Percentiles rank a stretch among this genome's conserved stretches.
These are phyloP conservation scores for Ustilaginoidea virens DNA, from an alignment of 2,329 filamentous ascomycete species.

Conservation along the genomic window DNA sequence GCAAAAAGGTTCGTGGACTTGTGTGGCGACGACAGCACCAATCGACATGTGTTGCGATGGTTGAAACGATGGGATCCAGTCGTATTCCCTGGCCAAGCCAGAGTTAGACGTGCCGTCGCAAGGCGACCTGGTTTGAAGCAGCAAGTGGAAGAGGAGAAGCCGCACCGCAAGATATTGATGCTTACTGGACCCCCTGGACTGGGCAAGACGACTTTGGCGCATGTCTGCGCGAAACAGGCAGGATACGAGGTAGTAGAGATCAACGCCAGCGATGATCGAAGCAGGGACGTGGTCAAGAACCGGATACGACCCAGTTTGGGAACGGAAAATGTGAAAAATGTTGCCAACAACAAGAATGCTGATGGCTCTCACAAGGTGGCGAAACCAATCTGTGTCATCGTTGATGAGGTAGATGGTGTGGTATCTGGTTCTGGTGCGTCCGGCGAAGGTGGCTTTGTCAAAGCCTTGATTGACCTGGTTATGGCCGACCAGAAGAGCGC, in stretches of 20 bases:
- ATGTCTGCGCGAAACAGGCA: constrained; percentile 88
- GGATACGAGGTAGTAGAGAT: constrained; percentile 96
- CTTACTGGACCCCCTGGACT: constrained; percentile 84
- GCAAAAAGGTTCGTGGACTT: constrained; percentile 84
- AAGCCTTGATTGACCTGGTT: constrained; percentile 83
- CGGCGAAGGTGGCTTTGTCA: constrained; percentile 89
- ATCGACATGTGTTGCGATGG: constrained; percentile 81
- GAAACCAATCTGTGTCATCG: constrained; percentile 79
- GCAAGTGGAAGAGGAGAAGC: constrained; percentile 50
- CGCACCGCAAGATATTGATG: constrained; percentile 76
- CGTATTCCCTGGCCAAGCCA: constrained; percentile 68
- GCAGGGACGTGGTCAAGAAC: constrained; percentile 75
- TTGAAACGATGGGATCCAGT: constrained; percentile 86
- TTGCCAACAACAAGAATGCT: constrained; percentile 44
- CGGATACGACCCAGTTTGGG: constrained; percentile 83
- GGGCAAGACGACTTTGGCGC: constrained; percentile 89
- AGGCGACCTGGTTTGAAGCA: constrained; percentile 26
- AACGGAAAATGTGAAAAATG: constrained; percentile 80
- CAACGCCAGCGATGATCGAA: constrained; percentile 93
- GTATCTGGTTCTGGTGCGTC: constrained; percentile 62
- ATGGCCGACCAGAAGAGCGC: constrained; percentile 70
- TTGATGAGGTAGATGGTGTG: constrained; percentile 94
- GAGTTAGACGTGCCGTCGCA: constrained; percentile 32
- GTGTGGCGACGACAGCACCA: constrained; percentile 86
- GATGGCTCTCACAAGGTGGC: constrained; percentile 50